Evolutionary conservation across 108 stramenopile species (phyloP).

Genomic region (Conticribra guillardii): DNA sequence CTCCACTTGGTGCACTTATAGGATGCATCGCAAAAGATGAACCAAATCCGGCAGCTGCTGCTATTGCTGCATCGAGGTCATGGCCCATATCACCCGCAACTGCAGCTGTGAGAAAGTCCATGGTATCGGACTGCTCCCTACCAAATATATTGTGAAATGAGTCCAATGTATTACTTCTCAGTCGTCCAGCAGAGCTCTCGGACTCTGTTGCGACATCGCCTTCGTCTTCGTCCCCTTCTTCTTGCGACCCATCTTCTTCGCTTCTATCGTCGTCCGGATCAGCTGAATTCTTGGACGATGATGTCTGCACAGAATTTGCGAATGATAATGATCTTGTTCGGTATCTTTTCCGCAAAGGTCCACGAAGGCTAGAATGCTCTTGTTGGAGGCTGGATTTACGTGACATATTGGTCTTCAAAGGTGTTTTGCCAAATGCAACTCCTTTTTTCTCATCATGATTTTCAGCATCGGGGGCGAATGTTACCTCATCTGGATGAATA

Average conservation of each 20-base stretch:
- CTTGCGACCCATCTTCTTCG: not conserved
- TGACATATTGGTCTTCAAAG: slow-evolving; percentile 38
- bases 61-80: slow-evolving; percentile 43
- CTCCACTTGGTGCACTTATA: slow-evolving; percentile 49
- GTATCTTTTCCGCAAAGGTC: slow-evolving; percentile 30
- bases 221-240: slow-evolving; percentile 4
- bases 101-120: slow-evolving; percentile 50
- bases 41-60: slow-evolving; percentile 33
- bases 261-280: not conserved
- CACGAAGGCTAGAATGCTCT: slow-evolving; percentile 12
- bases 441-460: not conserved
- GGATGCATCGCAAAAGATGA: slow-evolving; percentile 44
- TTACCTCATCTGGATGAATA: not conserved
- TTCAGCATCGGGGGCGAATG: not conserved
- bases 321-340: slow-evolving; percentile 38
- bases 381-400: slow-evolving; percentile 16
- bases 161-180: slow-evolving; percentile 35
- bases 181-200: slow-evolving; percentile 9
- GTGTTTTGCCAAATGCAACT: slow-evolving; percentile 40
- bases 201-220: slow-evolving; percentile 31
- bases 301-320: slow-evolving; percentile 10
- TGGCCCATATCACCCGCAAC: slow-evolving; percentile 54
- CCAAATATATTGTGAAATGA: slow-evolving; percentile 27
- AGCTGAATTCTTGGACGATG: not conserved
- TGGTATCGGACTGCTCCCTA: slow-evolving; percentile 41